These are phyloP conservation scores for Phaeosphaeria sp. DNA, from an alignment of 2,329 filamentous ascomycete species.

Conservation along the genomic window DNA sequence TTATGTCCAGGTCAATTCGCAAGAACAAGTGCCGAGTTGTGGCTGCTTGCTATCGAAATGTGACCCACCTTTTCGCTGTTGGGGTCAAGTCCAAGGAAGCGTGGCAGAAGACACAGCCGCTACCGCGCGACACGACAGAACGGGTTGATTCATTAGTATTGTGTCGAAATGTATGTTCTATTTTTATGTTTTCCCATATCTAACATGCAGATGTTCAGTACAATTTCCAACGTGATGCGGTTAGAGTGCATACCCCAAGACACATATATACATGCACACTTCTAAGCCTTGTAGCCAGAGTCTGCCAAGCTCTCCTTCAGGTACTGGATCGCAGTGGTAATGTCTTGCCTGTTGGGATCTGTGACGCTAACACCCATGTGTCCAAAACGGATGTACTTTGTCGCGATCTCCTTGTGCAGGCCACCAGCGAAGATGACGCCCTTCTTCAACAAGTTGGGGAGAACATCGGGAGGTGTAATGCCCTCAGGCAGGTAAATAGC, in stretches of 20 bases:
- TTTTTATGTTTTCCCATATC: not conserved
- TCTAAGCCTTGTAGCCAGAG: slow-evolving; percentile 39
- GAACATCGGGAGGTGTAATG: slow-evolving; percentile 78
- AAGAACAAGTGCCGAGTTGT: not conserved
- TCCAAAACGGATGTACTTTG: slow-evolving; percentile 93
- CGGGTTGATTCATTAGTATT: not conserved
- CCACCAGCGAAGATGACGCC: slow-evolving; percentile 95
- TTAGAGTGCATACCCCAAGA: not conserved
- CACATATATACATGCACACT: not conserved
- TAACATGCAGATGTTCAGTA: not conserved
- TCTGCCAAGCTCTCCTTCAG: slow-evolving; percentile 77
- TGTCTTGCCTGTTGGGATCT: slow-evolving; percentile 78
- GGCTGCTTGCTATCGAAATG: not conserved
- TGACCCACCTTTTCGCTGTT: too few species aligned
- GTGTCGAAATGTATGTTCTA: not conserved
- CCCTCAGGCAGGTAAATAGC: slow-evolving; percentile 93
- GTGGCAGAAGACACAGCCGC: not conserved
- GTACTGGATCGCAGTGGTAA: slow-evolving; percentile 82
- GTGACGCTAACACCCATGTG: slow-evolving; percentile 97
- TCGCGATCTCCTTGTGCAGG: slow-evolving; percentile 92
- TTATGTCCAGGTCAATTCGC: not conserved
- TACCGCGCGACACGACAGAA: not conserved
- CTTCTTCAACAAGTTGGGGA: slow-evolving; percentile 84
- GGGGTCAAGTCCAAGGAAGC: not conserved
- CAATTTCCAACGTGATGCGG: not conserved